Evolutionary conservation across 140 eudicot species (phyloP).

Genomic region (Oenanthe javanica): DNA sequence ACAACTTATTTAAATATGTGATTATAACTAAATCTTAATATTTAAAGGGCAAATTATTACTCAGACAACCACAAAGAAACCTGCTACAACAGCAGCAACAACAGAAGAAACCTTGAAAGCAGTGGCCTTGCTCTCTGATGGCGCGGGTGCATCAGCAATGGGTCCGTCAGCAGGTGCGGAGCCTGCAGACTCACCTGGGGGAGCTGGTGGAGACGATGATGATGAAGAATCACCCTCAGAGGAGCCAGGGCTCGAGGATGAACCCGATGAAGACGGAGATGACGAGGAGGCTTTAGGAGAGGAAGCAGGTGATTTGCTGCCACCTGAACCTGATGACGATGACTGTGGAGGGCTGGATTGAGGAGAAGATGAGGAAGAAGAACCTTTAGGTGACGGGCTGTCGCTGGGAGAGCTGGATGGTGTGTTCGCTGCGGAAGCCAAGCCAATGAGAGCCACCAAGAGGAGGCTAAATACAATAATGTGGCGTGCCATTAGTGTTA

Average conservation of each 20-base stretch:
- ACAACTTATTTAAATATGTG: too few species aligned
- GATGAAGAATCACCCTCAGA: not conserved
- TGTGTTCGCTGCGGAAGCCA: conserved; percentile 26
- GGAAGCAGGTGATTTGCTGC: not conserved
- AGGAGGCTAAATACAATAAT: conserved; percentile 28
- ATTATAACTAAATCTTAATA: too few species aligned
- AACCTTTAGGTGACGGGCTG: conserved; percentile 2
- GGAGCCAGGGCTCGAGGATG: not conserved
- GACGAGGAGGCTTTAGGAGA: not conserved
- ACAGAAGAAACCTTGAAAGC: not conserved
- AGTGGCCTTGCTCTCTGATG: conserved; percentile 5
- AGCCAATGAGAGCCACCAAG: conserved; percentile 31
- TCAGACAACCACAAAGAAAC: not conserved
- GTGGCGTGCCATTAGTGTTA: conserved; percentile 40
- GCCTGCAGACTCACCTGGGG: not conserved
- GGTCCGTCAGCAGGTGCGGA: not conserved
- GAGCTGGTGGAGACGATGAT: not conserved
- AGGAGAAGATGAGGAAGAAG: not conserved
- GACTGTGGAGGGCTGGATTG: conserved; percentile 16
- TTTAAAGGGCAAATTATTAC: too few species aligned
- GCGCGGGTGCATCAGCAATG: not conserved
- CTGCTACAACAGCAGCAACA: not conserved
- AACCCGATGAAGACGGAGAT: not conserved
- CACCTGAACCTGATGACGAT: conserved; percentile 10
- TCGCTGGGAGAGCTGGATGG: not conserved